Evolutionary conservation across 306 rosid species (phyloP).

Genomic region (Potentilla sterilis): DNA sequence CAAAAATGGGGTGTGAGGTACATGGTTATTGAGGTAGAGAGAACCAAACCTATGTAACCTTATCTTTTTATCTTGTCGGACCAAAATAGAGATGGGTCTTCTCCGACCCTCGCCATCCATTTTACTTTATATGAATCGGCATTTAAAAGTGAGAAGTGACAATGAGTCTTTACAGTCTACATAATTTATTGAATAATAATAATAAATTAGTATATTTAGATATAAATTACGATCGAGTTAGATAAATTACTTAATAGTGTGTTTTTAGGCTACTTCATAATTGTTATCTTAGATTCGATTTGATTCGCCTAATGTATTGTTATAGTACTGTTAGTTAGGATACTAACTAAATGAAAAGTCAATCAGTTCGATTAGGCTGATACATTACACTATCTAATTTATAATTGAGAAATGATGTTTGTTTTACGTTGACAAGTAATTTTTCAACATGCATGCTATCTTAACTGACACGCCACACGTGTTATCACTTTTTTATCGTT

Average conservation of each 20-base stretch:
- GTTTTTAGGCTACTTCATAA: neutral
- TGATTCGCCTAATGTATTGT: neutral
- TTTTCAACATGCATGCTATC: neutral
- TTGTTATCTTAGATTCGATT: neutral
- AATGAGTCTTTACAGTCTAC: neutral
- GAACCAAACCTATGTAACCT: constrained; percentile 7
- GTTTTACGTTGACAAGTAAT: neutral
- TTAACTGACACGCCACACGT: neutral
- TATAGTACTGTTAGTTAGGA: neutral
- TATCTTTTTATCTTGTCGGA: constrained; percentile 52
- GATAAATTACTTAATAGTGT: neutral
- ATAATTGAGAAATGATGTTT: neutral
- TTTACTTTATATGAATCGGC: too few species aligned
- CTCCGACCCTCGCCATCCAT: neutral
- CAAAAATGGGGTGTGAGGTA: neutral
- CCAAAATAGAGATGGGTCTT: constrained; percentile 21
- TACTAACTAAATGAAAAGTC: neutral
- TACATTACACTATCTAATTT: neutral
- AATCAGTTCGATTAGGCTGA: neutral
- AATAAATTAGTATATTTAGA: neutral
- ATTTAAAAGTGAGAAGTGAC: neutral
- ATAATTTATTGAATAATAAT: too few species aligned
- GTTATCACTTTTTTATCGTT: neutral
- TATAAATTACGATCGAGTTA: neutral
- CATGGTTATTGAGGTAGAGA: neutral